A percentile compares a stretch with the other conserved stretches of the same genome.
phyloP scores from a whole-genome alignment of 106 monocot species.

The Dioscorea zingiberensis region DNA sequence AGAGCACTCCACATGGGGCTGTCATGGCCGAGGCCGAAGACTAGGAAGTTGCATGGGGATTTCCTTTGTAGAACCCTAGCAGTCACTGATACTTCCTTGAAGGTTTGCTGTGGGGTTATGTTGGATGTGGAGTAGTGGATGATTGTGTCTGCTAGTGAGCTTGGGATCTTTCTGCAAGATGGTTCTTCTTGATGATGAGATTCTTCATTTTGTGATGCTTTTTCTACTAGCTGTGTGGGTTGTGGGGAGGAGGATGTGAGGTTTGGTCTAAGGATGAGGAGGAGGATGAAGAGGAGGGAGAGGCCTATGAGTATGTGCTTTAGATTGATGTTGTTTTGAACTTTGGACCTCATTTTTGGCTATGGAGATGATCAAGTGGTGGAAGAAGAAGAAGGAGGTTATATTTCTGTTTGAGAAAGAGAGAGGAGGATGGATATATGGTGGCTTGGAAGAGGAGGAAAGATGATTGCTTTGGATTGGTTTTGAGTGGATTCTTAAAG shows the following conservation, averaged over 20 bases:
- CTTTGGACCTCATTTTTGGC: constrained; percentile 27
- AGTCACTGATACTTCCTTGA: constrained; percentile 45
- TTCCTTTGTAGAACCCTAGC: constrained; percentile 33
- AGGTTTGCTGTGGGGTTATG: constrained; percentile 55
- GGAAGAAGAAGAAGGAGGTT: not conserved
- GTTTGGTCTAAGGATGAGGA: constrained; percentile 25
- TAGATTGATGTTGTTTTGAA: constrained; percentile 19
- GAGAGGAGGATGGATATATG: constrained; percentile 13
- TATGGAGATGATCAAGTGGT: not conserved
- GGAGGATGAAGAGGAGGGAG: constrained; percentile 17
- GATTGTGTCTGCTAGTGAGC: constrained; percentile 39
- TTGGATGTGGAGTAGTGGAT: constrained; percentile 57
- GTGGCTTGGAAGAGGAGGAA: constrained; percentile 4
- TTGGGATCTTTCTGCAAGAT: constrained; percentile 44
- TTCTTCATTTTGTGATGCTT: no score
- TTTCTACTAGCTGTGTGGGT: no score
- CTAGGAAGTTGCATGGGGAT: constrained; percentile 85
- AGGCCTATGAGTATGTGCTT: constrained; percentile 31
- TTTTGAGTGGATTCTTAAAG: constrained; percentile 20
- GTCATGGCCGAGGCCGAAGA: constrained; percentile 86
- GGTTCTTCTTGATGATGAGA: no score
- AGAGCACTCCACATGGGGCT: constrained; percentile 81
- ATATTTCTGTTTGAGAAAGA: constrained; percentile 5
- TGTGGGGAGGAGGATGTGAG: constrained; percentile 27
- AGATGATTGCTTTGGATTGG: constrained; percentile 8